Base-by-base conservation (phyloP, 371 early-diverging fungal species). In the Mortierella sp. region DNA sequence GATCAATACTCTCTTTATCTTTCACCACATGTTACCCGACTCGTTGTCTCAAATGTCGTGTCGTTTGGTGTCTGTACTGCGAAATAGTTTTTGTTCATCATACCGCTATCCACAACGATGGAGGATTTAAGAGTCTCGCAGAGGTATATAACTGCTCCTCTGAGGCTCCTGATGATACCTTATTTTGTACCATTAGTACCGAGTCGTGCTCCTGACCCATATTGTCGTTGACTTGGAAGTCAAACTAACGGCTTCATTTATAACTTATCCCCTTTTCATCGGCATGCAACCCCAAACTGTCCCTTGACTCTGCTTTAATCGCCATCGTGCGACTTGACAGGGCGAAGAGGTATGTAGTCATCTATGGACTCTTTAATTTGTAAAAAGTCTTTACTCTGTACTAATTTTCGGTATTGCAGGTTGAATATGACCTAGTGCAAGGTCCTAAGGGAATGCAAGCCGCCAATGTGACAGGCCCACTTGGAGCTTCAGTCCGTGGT, bases 381-480 rank as follows among this genome's bases (percentile, higher is more conserved):
- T 12, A 28, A 26, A 51, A 6, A 18, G n/a, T n/a, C 9, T 51
- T 1, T n/a, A 51, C 18, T 6, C 49, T 49, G 26, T 54, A 55
- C 28, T 55, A 28, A 55, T 28, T 39, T 5, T 62, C 22, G 22
- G 11, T 16, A 3, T 20, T 24, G 11, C 24, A 87, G 87, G 95
- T 95, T 26, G 96, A 96, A 70, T 96, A 91, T 83, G 94, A 94
- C 67, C 73, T 94, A n/a, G 86, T 91, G 12, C 87, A 90, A 66
- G 95, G 95, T 5, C 89, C 94, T 52, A 96, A 96, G 83, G 96
- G 96, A 0, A 86, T 93, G 81, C 95, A 94, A 71, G 96, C 96
- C 1, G 89, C 94, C 20, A 90, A 94, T 65, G 96, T 95, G 16
- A 88, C 95, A 22, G 96, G 96, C 4, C 95, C 94, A 0, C 78